Conservation (phyloP, 2,329 filamentous ascomycete genomes). For the Shiraia sp. region DNA sequence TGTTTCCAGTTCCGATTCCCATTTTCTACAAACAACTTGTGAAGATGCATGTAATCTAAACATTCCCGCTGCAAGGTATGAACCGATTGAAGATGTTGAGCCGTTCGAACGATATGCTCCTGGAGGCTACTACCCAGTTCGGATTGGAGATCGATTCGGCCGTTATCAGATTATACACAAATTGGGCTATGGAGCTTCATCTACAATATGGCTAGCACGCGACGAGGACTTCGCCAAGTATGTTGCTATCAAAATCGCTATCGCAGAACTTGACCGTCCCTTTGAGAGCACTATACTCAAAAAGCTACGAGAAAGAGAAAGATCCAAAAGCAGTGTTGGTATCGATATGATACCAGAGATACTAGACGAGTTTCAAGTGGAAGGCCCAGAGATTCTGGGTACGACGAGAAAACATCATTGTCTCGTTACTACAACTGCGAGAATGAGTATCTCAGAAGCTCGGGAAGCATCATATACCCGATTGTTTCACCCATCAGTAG, state of each 20-base stretch:
- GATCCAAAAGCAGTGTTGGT: background rate
- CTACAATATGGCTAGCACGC: conserved; percentile 18
- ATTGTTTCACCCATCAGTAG: conserved; percentile 10
- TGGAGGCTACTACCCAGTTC: conserved; percentile 3
- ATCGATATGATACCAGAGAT: conserved; percentile 7
- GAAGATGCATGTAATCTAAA: background rate
- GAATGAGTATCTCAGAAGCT: conserved; percentile 20
- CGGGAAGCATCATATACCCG: conserved; percentile 6
- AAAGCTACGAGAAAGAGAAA: conserved; percentile 4
- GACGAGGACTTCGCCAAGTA: conserved; percentile 7
- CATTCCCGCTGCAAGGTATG: background rate
- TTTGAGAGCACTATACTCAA: conserved; percentile 7
- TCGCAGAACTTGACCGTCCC: conserved; percentile 5
- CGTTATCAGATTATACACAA: conserved; percentile 18
- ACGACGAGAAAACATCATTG: conserved; percentile 33
- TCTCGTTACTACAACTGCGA: conserved; percentile 42
- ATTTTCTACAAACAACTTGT: background rate
- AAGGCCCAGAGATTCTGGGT: conserved; percentile 32
- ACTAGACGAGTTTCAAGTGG: conserved; percentile 41
- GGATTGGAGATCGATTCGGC: background rate
- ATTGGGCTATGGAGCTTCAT: conserved; percentile 15
- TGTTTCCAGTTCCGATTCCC: background rate
- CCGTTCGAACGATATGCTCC: conserved; percentile 5
- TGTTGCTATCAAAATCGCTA: conserved; percentile 12
- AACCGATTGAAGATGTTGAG: conserved; percentile 7